Conservation (phyloP, 352 stramenopile genomes). For the Pythium brassicae region DNA sequence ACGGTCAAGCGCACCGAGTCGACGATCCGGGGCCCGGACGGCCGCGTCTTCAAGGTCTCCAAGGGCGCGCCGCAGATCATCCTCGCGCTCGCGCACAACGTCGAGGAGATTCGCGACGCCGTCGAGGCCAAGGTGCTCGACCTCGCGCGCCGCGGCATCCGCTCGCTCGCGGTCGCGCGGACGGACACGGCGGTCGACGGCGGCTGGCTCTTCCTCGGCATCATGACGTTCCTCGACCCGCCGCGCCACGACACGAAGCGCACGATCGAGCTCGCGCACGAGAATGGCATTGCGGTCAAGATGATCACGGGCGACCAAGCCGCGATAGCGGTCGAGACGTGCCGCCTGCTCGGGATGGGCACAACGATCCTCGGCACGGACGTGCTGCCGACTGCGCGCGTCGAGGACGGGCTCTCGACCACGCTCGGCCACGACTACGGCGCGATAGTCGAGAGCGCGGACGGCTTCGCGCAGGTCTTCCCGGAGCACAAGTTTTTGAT, state of each 20-base stretch:
- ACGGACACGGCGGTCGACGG: constrained; percentile 65
- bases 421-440: constrained; percentile 58
- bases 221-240: constrained; percentile 95
- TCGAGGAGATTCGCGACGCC: constrained; percentile 71
- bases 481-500: constrained; percentile 92
- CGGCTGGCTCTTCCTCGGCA: constrained; percentile 91
- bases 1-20: constrained; percentile 92
- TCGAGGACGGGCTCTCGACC: constrained; percentile 58
- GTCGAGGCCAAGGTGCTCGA: constrained; percentile 89
- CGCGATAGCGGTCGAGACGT: constrained; percentile 92
- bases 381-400: constrained; percentile 45
- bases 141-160: constrained; percentile 84
- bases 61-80: constrained; percentile 95
- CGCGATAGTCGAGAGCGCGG: constrained; percentile 87
- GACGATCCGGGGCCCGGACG: constrained; percentile 72
- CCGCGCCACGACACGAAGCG: constrained; percentile 92
- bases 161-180: constrained; percentile 84
- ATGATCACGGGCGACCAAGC: constrained; percentile 97
- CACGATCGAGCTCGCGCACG: constrained; percentile 89
- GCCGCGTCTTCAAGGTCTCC: constrained; percentile 89
- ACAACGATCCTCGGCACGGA: constrained; percentile 83
- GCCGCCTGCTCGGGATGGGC: constrained; percentile 88
- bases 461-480: constrained; percentile 94
- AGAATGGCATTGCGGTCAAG: constrained; percentile 94
- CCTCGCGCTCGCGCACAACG: constrained; percentile 72